A percentile compares a stretch with the other conserved stretches of the same genome.
Evolutionary conservation across 1,284 basidiomycete species (phyloP).

Genomic region (Chondrostereum purpureum): DNA sequence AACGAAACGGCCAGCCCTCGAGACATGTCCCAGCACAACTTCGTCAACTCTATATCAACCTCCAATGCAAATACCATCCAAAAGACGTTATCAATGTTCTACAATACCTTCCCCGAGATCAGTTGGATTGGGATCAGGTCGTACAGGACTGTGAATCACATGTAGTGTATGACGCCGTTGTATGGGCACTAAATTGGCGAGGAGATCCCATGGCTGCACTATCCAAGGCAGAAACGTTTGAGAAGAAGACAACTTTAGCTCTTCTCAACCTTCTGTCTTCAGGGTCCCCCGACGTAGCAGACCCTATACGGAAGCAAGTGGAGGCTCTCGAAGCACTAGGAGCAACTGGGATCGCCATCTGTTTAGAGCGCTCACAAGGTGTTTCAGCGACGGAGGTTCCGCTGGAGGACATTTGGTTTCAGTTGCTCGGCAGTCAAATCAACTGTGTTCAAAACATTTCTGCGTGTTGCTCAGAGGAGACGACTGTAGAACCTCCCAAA

Average conservation of each 20-base stretch:
- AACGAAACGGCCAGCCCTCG: slow-evolving; percentile 24
- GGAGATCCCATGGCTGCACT: slow-evolving; percentile 66
- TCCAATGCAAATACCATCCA: slow-evolving; percentile 72
- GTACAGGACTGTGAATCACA: slow-evolving; percentile 61
- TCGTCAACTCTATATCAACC: slow-evolving; percentile 59
- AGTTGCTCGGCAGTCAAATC: slow-evolving; percentile 76
- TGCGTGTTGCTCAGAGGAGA: slow-evolving; percentile 27
- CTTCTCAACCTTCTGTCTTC: slow-evolving; percentile 40
- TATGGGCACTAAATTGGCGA: slow-evolving; percentile 75
- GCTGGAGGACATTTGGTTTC: slow-evolving; percentile 88
- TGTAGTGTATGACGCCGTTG: slow-evolving; percentile 66
- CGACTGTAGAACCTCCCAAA: slow-evolving; percentile 17
- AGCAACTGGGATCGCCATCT: slow-evolving; percentile 59
- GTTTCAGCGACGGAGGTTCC: slow-evolving; percentile 38
- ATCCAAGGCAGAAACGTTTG: slow-evolving; percentile 55
- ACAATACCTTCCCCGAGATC: slow-evolving; percentile 45
- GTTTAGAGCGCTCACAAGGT: slow-evolving; percentile 55
- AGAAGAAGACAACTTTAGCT: slow-evolving; percentile 46
- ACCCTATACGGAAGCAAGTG: slow-evolving; percentile 27
- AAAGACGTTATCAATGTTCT: slow-evolving; percentile 63
- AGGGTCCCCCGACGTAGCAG: slow-evolving; percentile 17
- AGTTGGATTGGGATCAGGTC: slow-evolving; percentile 57
- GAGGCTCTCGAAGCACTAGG: slow-evolving; percentile 48
- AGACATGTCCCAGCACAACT: slow-evolving; percentile 41
- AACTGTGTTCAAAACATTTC: slow-evolving; percentile 71